These are phyloP conservation scores for Ceriops tagal DNA, from an alignment of 345 rosid genomes.

Conservation along the genomic window DNA sequence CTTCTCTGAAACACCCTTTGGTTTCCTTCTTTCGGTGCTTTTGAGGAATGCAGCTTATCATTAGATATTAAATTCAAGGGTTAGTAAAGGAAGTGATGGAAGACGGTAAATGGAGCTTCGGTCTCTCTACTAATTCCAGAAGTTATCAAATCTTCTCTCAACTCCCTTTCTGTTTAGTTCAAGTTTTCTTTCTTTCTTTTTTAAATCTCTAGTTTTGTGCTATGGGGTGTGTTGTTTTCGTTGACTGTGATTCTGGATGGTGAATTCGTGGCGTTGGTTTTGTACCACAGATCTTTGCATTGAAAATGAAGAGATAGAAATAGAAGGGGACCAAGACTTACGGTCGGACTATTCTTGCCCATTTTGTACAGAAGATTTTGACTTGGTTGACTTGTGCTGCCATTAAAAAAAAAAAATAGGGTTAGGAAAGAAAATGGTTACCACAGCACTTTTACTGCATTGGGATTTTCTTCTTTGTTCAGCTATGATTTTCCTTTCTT, in stretches of 20 bases:
- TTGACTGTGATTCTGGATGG: background rate
- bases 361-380: conserved; percentile 20
- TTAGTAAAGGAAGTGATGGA: conserved; percentile 11
- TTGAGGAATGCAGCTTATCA: background rate
- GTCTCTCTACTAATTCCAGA: conserved; percentile 18
- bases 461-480: background rate
- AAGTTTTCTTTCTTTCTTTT: background rate
- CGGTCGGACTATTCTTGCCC: conserved; percentile 29
- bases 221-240: background rate
- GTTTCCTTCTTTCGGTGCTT: background rate
- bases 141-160: conserved; percentile 30
- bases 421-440: background rate
- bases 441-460: background rate
- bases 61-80: background rate
- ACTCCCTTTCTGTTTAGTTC: conserved; percentile 9
- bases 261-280: conserved; percentile 2
- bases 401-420: conserved; percentile 14
- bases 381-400: conserved; percentile 29
- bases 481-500: background rate
- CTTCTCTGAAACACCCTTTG: background rate
- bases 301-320: conserved; percentile 19
- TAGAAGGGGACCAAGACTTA: conserved; percentile 17
- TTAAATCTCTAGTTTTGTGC: background rate
- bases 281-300: conserved; percentile 26
- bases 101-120: conserved; percentile 19